phyloP scores from a whole-genome alignment of 768 basidiomycete genomes.

The Termitomyces sp. region DNA sequence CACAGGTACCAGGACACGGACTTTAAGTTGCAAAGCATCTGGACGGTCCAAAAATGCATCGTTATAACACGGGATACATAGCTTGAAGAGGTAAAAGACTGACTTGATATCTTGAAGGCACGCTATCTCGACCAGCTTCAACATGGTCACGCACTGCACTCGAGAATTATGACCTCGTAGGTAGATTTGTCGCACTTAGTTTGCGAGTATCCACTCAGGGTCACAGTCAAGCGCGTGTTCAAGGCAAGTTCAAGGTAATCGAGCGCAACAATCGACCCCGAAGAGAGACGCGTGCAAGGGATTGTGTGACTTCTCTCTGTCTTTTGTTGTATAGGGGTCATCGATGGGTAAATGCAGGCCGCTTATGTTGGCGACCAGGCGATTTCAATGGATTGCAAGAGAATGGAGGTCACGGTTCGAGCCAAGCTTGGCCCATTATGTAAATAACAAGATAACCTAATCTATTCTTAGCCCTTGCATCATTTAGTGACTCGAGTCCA shows the following conservation, averaged over 20 bases:
- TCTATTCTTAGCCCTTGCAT: too few relatives aligned
- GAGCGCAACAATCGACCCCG: slow-evolving; percentile 83
- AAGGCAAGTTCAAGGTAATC: too few relatives aligned
- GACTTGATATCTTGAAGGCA: slow-evolving; percentile 78
- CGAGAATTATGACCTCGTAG: slow-evolving; percentile 19
- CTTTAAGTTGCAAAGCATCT: slow-evolving; percentile 85
- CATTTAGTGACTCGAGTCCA: too few relatives aligned
- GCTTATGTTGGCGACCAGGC: too few relatives aligned
- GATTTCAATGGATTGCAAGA: too few relatives aligned
- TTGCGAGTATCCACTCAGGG: slow-evolving; percentile 80
- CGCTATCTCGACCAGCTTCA: slow-evolving; percentile 91
- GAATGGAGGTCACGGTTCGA: too few relatives aligned
- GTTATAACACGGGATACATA: background rate
- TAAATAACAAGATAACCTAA: too few relatives aligned
- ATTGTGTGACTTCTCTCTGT: slow-evolving; percentile 87
- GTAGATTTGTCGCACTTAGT: slow-evolving; percentile 64
- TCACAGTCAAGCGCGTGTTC: slow-evolving; percentile 96
- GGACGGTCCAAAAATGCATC: slow-evolving; percentile 66
- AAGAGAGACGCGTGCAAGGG: slow-evolving; percentile 87
- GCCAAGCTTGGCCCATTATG: too few relatives aligned
- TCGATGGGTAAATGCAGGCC: slow-evolving; percentile 51
- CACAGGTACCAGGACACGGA: slow-evolving; percentile 94
- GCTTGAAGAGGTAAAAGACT: slow-evolving; percentile 18
- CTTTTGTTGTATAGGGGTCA: slow-evolving; percentile 85
- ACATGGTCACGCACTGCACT: slow-evolving; percentile 96